A percentile compares a stretch with the other conserved stretches of the same genome.
These are phyloP conservation scores for Hanseniaspora meyeri DNA, from an alignment of 805 yeast genomes.

Conservation along the genomic window DNA sequence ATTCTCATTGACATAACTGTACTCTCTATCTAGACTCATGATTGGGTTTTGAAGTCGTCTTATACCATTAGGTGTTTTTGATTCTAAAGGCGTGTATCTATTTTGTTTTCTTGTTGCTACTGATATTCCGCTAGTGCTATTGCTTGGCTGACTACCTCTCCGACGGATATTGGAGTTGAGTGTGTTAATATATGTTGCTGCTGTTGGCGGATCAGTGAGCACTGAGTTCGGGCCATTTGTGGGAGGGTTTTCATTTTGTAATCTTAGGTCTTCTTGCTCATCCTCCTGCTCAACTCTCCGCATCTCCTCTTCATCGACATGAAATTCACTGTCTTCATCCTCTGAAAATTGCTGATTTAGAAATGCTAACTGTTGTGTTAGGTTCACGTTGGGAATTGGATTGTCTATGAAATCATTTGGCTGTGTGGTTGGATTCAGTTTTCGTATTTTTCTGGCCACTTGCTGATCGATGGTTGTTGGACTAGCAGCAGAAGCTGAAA, in stretches of 20 bases:
- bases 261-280: constrained; percentile 25
- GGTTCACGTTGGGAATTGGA: background rate
- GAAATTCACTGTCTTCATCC: constrained; percentile 9
- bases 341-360: constrained; percentile 11
- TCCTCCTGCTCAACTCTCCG: constrained; percentile 19
- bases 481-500: background rate
- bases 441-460: background rate
- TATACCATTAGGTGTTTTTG: background rate
- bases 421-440: background rate
- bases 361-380: constrained; percentile 7
- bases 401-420: background rate
- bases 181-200: background rate
- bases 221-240: constrained; percentile 1
- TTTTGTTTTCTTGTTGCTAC: background rate
- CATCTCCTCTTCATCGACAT: constrained; percentile 9
- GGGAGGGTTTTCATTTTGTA: constrained; percentile 30
- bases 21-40: constrained; percentile 4
- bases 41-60: constrained; percentile 4
- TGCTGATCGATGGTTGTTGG: background rate
- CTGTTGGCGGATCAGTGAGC: constrained; percentile 10
- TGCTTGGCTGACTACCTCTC: background rate
- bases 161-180: background rate
- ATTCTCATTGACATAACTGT: background rate
- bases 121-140: no score
- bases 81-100: background rate